phyloP scores from a whole-genome alignment of 106 monocot genomes.

The Dendrobium huoshanense region DNA sequence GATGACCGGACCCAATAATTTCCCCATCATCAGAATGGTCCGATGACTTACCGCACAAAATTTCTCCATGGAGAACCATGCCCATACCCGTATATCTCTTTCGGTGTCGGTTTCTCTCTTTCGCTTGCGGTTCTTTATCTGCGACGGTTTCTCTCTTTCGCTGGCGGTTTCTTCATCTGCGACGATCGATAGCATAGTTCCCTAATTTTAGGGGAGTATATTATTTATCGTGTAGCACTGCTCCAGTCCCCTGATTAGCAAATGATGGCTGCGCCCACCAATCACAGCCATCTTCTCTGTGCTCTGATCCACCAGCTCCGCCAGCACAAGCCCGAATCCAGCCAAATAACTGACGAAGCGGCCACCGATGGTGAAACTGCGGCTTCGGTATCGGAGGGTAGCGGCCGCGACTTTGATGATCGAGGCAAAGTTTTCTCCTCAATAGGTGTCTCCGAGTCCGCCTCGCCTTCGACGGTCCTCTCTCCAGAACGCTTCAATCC shows the following conservation, averaged over 20 bases:
- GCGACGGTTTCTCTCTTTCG: no score
- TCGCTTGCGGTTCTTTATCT: no score
- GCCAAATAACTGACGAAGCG: background rate
- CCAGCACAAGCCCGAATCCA: conserved; percentile 27
- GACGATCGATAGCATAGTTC: no score
- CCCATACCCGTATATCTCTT: no score
- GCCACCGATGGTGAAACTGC: background rate
- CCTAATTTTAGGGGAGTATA: no score
- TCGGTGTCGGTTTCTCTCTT: no score
- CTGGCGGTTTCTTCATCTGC: no score
- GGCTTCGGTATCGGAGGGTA: background rate
- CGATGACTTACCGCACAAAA: no score
- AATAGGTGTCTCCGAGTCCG: conserved; percentile 12
- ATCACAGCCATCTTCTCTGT: background rate
- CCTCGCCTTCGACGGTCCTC: background rate
- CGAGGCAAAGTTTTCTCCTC: conserved; percentile 24
- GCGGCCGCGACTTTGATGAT: conserved; percentile 14
- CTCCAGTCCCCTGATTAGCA: background rate
- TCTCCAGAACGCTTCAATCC: conserved; percentile 18
- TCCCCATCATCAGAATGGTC: no score
- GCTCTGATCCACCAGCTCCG: conserved; percentile 46
- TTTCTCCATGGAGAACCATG: no score
- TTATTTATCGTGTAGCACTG: background rate
- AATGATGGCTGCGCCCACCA: background rate
- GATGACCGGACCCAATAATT: no score